Percentiles rank a stretch among this genome's conserved stretches.
Evolutionary conservation across 345 rosid species (phyloP).

Genomic region (Moricandia moricandioides): DNA sequence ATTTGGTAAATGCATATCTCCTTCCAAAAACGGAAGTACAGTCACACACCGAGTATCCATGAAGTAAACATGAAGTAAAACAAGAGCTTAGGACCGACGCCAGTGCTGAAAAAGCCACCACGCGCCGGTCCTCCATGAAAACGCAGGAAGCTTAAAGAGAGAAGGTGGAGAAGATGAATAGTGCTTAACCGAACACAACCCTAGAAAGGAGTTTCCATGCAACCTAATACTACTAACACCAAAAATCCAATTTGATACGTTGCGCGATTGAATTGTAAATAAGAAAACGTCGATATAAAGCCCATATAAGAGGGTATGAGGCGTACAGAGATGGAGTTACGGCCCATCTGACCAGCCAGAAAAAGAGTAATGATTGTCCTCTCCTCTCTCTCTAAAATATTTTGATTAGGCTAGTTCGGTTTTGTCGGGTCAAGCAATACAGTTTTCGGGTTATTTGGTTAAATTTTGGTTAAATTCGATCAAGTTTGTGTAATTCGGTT

Average conservation of each 20-base stretch:
- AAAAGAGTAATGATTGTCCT: too few relatives aligned
- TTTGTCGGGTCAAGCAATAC: background rate
- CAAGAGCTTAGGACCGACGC: too few relatives aligned
- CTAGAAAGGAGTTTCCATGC: too few relatives aligned
- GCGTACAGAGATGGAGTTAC: background rate
- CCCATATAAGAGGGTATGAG: background rate
- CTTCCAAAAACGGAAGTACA: too few relatives aligned
- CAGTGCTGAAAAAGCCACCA: too few relatives aligned
- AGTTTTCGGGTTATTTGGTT: background rate
- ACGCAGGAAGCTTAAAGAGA: too few relatives aligned
- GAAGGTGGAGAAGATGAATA: too few relatives aligned
- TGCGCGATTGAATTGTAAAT: background rate
- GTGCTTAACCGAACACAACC: too few relatives aligned
- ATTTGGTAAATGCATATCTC: too few relatives aligned
- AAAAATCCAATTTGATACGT: background rate
- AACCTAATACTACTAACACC: background rate
- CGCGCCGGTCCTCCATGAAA: too few relatives aligned
- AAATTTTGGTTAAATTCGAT: background rate
- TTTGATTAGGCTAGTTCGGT: background rate
- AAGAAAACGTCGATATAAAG: background rate
- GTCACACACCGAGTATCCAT: too few relatives aligned
- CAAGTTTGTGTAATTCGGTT: background rate
- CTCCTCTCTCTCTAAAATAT: background rate
- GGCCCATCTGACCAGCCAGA: slow-evolving; percentile 11
- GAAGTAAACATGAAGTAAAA: too few relatives aligned